These are phyloP conservation scores for Apiospora pterosperma DNA, from an alignment of 2,329 filamentous ascomycete genomes.

Conservation along the genomic window DNA sequence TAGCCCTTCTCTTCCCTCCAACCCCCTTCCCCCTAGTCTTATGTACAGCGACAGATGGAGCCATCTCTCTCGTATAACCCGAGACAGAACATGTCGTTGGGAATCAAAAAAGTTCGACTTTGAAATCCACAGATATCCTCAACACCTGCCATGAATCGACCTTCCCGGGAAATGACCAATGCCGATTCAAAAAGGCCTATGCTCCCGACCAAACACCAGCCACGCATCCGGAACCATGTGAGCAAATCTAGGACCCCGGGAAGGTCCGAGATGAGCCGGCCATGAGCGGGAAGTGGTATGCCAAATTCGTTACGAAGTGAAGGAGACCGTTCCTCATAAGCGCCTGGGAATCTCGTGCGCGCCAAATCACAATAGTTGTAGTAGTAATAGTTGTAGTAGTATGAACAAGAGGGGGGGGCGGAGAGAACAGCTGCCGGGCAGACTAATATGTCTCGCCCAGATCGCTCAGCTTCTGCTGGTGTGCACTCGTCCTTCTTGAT, in stretches of 20 bases:
- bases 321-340: slow-evolving; percentile 4
- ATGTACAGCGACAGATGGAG: slow-evolving; percentile 1
- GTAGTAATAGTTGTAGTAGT: slow-evolving; percentile 3
- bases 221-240: background rate
- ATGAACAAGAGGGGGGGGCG: background rate
- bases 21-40: background rate
- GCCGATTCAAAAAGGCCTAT: background rate
- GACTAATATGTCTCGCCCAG: slow-evolving; percentile 51
- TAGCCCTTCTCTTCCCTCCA: background rate
- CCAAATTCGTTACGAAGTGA: background rate
- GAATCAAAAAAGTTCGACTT: background rate
- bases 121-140: background rate
- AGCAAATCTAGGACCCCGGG: background rate
- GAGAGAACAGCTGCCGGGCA: background rate
- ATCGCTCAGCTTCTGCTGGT: slow-evolving; percentile 42
- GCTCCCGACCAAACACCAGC: slow-evolving; percentile 1
- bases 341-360: background rate
- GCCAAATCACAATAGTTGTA: background rate
- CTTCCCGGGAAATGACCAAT: background rate
- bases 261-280: background rate
- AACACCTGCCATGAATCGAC: background rate
- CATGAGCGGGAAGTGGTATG: background rate
- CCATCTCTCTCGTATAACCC: background rate
- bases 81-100: background rate
- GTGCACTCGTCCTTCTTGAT: slow-evolving; percentile 40